Base-by-base conservation (phyloP, 1,139 yeast genomes). In the Hyphopichia fennica region DNA sequence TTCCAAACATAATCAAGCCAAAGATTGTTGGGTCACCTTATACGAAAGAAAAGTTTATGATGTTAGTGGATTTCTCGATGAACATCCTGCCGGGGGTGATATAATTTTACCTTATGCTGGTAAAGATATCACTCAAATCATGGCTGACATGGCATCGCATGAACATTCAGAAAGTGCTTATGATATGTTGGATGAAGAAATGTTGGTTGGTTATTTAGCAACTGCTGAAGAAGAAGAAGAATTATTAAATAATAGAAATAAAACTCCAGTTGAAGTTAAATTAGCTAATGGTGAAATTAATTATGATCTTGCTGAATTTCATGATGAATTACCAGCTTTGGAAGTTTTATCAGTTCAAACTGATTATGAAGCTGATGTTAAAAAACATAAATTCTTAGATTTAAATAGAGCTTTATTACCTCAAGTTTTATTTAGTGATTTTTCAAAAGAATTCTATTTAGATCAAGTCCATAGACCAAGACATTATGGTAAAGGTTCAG, bases 381-480 rank as follows among this genome's bases (percentile, higher is more conserved):
- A 77, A 52, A 84, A 82, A 54, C 95, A 93, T 73, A 77, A 87
- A 62, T 93, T 93, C 62, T 73, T 93, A 56, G 98, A 93, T 61
- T 79, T 93, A 58, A 81, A 76, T 56, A 82, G 81, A 62, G 96
- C 99, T 1, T 72, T 93, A 54, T 69, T 93, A 41, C 61, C 79
- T 65, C 99, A 93, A 69, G 87, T 93, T 40, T 66, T 88, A 46
- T 73, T 77, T 47, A 82, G 90, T 34, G 75, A 78, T 37, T 93
- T 89, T 71, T 58, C 86, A 36, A 91, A 88, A 62, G 95, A 87
- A 39, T 93, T 93, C 58, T 93, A 93, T 63, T 75, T 93, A 58
- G 96, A 90, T 61, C 98, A 93, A 67, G 95, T 93, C 36, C 99
- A 93, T 65, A 82, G 97, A 63, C 99, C 99, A 42, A 84, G 99